Base-by-base conservation (phyloP, 208 protist species). In the Wallacemonas sp. region DNA sequence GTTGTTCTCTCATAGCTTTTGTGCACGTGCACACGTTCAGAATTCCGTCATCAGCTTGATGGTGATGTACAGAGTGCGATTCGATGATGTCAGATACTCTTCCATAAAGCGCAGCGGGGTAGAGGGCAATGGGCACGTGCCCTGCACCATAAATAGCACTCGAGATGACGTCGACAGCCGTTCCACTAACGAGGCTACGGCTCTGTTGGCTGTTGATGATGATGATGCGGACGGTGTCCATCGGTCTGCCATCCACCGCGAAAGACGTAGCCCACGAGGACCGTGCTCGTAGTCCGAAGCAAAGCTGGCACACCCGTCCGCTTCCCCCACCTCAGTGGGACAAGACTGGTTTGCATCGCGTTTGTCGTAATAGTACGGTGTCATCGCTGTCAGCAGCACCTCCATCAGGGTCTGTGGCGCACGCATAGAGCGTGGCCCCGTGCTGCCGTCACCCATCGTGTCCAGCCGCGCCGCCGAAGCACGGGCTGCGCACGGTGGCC, bases 71-170 rank as follows among this genome's bases (percentile, higher is more conserved):
- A 67, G 32, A 2, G 26, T 50, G 32, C 33, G 44, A 20, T 28
- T 32, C 20, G 44, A 8, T 18, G 44, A 65, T 3, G 59, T 52
- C 38, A 65, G 7, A 23, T 50, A 65, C n/a, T 65, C 59, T 14
- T 50, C 38, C 18, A 65, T 7, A 18, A 59, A 59, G 20, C 3
- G 4, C 25, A 59, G 7, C 5, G 52, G 52, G 26, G 52, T 59
- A 3, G 3, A 22, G 5, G 41, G 52, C 32, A 25, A 42, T 7
- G 52, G 52, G 52, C 32, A 42, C 32, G 22, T 23, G 31, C 52
- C 52, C 41, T 59, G 52, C 3, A 59, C 52, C 32, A 44, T 20
- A 42, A 59, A 59, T 4, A 59, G 31, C 2, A 59, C 52, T 3
- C 32, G 26, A 3, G 31, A 59, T 2, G 7, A 11, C 11, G 42